phyloP scores from a whole-genome alignment of 371 early-diverging fungal genomes.

The Syncephalis plumigaleata region DNA sequence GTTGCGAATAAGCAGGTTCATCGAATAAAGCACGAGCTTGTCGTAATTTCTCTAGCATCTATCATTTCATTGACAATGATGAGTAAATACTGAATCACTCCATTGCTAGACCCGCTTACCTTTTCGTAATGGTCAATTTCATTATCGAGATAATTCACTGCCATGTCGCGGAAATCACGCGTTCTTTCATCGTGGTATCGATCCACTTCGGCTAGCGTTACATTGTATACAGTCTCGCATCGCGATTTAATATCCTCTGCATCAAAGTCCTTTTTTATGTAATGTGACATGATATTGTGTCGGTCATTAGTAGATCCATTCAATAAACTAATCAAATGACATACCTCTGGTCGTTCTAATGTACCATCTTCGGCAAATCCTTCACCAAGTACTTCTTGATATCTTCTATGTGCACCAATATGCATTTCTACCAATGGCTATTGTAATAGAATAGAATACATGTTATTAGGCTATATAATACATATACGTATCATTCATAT shows the following conservation, averaged over 20 bases:
- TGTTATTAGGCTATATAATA: neutral
- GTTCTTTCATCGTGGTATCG: slow-evolving; percentile 19
- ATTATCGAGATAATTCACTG: slow-evolving; percentile 16
- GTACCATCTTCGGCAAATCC: slow-evolving; percentile 12
- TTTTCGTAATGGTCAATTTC: slow-evolving; percentile 21
- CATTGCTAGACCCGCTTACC: slow-evolving; percentile 6
- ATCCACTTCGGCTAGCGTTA: slow-evolving; percentile 20
- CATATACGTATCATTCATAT: too few species aligned
- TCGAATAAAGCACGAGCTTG: slow-evolving; percentile 17
- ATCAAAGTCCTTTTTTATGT: slow-evolving; percentile 17
- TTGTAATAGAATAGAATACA: neutral
- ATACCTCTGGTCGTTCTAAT: neutral
- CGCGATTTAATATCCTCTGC: slow-evolving; percentile 19
- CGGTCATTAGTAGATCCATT: neutral
- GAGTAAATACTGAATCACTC: neutral
- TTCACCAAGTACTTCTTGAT: slow-evolving; percentile 15
- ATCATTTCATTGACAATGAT: neutral
- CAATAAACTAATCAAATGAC: neutral
- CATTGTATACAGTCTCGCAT: slow-evolving; percentile 24
- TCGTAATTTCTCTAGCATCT: slow-evolving; percentile 18
- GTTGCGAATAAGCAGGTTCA: slow-evolving; percentile 13
- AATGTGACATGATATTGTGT: neutral
- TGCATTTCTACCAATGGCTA: slow-evolving; percentile 20
- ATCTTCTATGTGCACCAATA: slow-evolving; percentile 15
- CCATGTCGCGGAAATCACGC: slow-evolving; percentile 17